Conservation (phyloP, 495 filamentous ascomycete genomes). For the Podospora appendiculata region DNA sequence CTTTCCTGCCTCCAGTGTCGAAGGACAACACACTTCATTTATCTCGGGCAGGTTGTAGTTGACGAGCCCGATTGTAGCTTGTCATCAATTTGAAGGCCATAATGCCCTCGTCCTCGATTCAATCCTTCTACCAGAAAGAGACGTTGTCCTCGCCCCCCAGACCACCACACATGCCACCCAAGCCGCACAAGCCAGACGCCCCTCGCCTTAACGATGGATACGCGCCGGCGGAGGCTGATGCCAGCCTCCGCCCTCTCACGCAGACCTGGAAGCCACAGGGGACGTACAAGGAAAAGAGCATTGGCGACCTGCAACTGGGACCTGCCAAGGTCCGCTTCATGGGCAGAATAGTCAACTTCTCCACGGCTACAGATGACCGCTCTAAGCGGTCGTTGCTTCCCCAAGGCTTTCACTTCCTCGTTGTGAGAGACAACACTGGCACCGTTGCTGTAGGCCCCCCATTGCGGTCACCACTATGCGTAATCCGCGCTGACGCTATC, state of each 20-base stretch:
- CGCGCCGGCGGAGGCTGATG: background rate
- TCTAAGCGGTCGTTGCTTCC: conserved; percentile 16
- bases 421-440: conserved; percentile 52
- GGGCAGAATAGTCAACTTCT: conserved; percentile 55
- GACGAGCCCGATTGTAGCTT: too few relatives aligned
- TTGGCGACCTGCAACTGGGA: conserved; percentile 45
- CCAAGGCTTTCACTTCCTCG: conserved; percentile 44
- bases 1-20: too few relatives aligned
- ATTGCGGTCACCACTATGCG: background rate
- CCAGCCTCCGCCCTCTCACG: conserved; percentile 7
- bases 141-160: background rate
- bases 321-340: conserved; percentile 43
- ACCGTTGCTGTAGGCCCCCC: conserved; percentile 39
- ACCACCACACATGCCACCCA: background rate
- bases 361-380: conserved; percentile 27
- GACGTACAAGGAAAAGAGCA: conserved; percentile 42
- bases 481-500: background rate
- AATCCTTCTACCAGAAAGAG: conserved; percentile 44
- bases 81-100: background rate
- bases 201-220: background rate
- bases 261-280: conserved; percentile 46
- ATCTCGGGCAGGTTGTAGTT: too few relatives aligned
- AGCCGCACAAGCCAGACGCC: too few relatives aligned
- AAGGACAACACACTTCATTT: too few relatives aligned
- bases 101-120: conserved; percentile 31